A percentile compares a stretch with the other conserved stretches of the same genome.
phyloP scores from a whole-genome alignment of 2,329 filamentous ascomycete species.

The Epichloe glyceriae region DNA sequence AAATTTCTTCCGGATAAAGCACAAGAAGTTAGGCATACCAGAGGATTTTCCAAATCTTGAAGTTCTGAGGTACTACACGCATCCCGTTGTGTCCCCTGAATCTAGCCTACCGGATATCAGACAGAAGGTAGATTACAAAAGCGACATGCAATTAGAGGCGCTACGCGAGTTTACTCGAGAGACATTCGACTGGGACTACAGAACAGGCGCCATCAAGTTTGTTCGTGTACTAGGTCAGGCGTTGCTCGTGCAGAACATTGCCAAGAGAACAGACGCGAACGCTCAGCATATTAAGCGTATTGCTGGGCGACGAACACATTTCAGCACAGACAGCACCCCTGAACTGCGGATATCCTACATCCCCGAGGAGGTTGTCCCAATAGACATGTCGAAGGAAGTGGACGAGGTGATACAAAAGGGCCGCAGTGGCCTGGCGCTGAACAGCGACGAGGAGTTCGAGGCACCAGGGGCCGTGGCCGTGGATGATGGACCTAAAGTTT shows the following conservation, averaged over 20 bases:
- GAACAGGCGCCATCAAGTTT: constrained; percentile 70
- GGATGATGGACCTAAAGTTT: constrained; percentile 27
- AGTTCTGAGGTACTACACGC: constrained; percentile 74
- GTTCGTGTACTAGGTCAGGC: constrained; percentile 68
- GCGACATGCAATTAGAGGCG: constrained; percentile 24
- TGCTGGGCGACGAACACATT: constrained; percentile 54
- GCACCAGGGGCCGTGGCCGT: constrained; percentile 18
- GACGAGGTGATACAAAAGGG: constrained; percentile 42
- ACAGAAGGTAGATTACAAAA: constrained; percentile 12
- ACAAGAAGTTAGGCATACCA: constrained; percentile 62
- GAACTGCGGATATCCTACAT: constrained; percentile 71
- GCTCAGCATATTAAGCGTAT: constrained; percentile 48
- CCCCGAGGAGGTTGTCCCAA: constrained; percentile 62
- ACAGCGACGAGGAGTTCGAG: constrained; percentile 52
- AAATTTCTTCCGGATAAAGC: constrained; percentile 64
- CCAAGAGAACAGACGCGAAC: constrained; percentile 18
- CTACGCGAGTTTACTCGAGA: constrained; percentile 65
- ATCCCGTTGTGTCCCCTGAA: constrained; percentile 65
- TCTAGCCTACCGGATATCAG: constrained; percentile 25
- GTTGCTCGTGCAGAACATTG: constrained; percentile 51
- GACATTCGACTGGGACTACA: constrained; percentile 75
- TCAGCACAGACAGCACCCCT: constrained; percentile 58
- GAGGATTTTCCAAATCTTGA: constrained; percentile 69
- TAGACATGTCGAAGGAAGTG: constrained; percentile 62
- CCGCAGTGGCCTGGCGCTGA: constrained; percentile 44